Evolutionary conservation across 2,329 filamentous ascomycete species (phyloP), one percentile per base, ranked within the genome.

Genomic region (Kalmusia sp.): DNA sequence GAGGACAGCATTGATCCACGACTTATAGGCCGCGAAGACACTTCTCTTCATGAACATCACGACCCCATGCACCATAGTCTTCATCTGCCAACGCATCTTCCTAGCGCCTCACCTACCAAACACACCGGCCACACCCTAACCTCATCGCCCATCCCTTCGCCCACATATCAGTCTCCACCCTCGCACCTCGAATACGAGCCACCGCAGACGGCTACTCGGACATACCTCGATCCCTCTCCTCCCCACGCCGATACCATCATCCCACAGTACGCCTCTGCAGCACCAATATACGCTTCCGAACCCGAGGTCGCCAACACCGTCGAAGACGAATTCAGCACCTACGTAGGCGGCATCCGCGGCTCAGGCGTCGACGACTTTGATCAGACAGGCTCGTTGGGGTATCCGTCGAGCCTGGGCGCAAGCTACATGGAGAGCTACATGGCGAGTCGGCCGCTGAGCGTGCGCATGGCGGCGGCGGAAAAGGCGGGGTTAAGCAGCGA

Each of bases 381-480:
- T 21, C 71, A 73, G 33, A 66, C 61, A 12, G 70, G 70, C 27
- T 67, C 62, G 30, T 68, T 72, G 12, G 72, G 72, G 0, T 74
- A 74, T 38, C 72, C 72, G 3, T 63, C 59, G 12, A 65, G 60
- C 24, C 54, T 74, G 2, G 72, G 72, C 31, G 72, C 72, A 2
- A 73, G 70, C 52, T 74, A 73, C 49, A 59, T 74, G 34, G 72
- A 74, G 53, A 72, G 67, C 33, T 74, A 74, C 37, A 74, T 74
- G 70, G 61, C 68, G 53, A 64, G 58, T 19, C 64, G 71, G 34
- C 70, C 71, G 34, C 52, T 73, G 55, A 68, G 70, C 24, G 71
- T 74, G 38, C 49, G 71, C n/a, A 69, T 71, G 57, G 64, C 65
- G 17, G 70, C 70, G 6, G 70, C 67, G 14, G 69, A 69, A 41